Percentiles rank a stretch among this genome's conserved stretches.
These are phyloP conservation scores for Eucalyptus victrix DNA, from an alignment of 345 rosid genomes.

Conservation along the genomic window DNA sequence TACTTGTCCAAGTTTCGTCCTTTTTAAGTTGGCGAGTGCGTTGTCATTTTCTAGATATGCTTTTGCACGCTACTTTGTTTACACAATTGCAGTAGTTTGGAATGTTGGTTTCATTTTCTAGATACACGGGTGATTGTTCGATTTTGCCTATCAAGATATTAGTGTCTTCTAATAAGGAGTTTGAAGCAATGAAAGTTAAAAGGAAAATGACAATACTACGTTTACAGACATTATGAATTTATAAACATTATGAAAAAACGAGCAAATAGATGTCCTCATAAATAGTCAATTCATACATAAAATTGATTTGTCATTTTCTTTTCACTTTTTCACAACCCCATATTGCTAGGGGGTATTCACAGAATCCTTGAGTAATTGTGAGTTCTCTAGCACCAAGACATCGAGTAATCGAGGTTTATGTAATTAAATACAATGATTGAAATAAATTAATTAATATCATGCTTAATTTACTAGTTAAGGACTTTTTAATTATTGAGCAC, in stretches of 20 bases:
- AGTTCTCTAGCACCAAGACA: background rate
- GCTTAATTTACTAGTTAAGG: background rate
- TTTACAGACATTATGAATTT: background rate
- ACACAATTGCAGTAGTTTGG: background rate
- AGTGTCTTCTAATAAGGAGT: background rate
- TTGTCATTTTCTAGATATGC: too few relatives aligned
- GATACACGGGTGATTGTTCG: background rate
- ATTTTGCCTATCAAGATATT: background rate
- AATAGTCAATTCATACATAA: background rate
- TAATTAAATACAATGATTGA: background rate
- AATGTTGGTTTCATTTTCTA: background rate
- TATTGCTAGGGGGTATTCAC: too few relatives aligned
- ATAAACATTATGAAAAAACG: background rate
- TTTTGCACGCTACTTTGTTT: background rate
- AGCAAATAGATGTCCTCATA: background rate
- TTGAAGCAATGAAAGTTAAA: background rate
- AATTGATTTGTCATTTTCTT: background rate
- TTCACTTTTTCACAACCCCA: background rate
- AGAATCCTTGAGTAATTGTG: too few relatives aligned
- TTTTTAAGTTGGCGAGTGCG: background rate
- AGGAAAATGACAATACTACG: background rate
- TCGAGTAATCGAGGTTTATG: background rate
- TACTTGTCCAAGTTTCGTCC: background rate
- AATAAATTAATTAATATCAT: background rate
- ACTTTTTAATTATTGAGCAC: background rate